Evolutionary conservation across 2,329 filamentous ascomycete species (phyloP), one percentile per base, ranked within the genome.

Genomic region (Xylariales sp.): DNA sequence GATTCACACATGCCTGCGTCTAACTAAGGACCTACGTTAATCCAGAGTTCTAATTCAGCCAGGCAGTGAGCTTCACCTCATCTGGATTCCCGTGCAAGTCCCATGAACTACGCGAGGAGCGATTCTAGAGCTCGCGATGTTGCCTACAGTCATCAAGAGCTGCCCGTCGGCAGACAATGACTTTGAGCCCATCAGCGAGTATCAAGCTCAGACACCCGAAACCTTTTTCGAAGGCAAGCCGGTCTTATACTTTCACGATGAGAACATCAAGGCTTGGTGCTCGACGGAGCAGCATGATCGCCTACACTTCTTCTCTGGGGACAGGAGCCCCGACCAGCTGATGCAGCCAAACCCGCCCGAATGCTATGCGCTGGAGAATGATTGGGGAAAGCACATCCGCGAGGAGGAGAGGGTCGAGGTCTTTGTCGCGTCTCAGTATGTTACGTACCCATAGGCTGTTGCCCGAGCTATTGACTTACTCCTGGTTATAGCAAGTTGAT

Each of bases 171-270:
- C 70, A 11, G 68, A 69, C 36, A 45, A 51, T 25, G 76, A 81
- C 56, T 90, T 80, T 62, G 80, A 74, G 24, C 68, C 76, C 4
- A 72, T 90, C 33, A 68, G 73, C 44, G 80, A 87, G 46, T 85
- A 88, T 58, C 78, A 88, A 59, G 70, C 80, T 39, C 79, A 82
- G 55, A 91, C 86, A 1, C 86, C 86, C 1, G 70, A 72, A 44
- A 83, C 77, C 31, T 91, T 90, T 64, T 83, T 82, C 53, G 77
- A 74, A 51, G 78, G 77, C 20, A 86, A 84, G 55, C 80, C 86
- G 1, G 74, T 90, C 31, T 73, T 90, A 3, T 78, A 90, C 62
- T 77, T 76, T 51, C 77, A 82, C 53, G 70, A 74, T 28, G 51
- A 68, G 10, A 67, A 69, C 44, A 71, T 79, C 42, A 80, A 76